phyloP scores from a whole-genome alignment of 106 monocot species.

The Posidonia australis region DNA sequence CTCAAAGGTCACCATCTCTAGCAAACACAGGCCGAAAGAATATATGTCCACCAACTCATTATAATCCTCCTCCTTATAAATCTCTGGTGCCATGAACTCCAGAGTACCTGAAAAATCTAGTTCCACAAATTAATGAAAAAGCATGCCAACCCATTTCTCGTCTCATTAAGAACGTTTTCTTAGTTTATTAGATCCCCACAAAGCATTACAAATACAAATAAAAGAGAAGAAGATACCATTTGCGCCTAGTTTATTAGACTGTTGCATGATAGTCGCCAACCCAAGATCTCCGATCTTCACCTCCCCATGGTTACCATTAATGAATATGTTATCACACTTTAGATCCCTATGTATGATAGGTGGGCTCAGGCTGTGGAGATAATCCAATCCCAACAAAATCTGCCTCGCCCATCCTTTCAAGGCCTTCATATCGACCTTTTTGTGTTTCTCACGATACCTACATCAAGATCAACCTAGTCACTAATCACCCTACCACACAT shows the following conservation, averaged over 20 bases:
- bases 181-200: background rate
- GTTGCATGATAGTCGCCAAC: conserved; percentile 50
- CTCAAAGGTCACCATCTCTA: conserved; percentile 26
- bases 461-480: background rate
- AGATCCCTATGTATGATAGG: conserved; percentile 69
- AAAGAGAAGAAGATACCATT: conserved; percentile 33
- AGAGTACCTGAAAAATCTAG: conserved; percentile 34
- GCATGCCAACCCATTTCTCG: background rate
- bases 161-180: background rate
- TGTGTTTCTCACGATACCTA: conserved; percentile 65
- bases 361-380: conserved; percentile 52
- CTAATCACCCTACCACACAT: background rate
- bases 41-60: conserved; percentile 44
- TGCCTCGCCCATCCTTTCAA: conserved; percentile 69
- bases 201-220: background rate
- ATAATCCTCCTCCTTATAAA: conserved; percentile 59
- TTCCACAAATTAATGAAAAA: background rate
- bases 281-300: conserved; percentile 81
- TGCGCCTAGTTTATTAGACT: conserved; percentile 30
- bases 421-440: conserved; percentile 62
- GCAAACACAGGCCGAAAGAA: conserved; percentile 25
- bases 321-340: conserved; percentile 78
- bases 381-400: conserved; percentile 49
- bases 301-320: conserved; percentile 70
- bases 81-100: conserved; percentile 82